Evolutionary conservation across 139 green algal species (phyloP), one percentile per base, ranked within the genome.

Genomic region (Coccomyxa sp.): DNA sequence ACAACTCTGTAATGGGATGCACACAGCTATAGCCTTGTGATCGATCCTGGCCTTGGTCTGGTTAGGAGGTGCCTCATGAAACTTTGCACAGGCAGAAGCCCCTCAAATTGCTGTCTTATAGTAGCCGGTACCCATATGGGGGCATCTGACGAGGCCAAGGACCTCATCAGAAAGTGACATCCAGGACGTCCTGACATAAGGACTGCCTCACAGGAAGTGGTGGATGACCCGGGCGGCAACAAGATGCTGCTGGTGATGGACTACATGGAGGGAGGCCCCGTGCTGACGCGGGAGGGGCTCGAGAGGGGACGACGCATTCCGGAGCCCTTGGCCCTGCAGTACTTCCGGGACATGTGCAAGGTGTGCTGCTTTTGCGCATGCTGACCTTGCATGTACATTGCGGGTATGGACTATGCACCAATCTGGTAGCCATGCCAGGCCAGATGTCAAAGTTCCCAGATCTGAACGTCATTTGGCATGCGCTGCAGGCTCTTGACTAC

Each of bases 191-290:
- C 50, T 64, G 3, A 31, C 27, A 22, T 22, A 6, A 64, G 2
- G 50, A 64, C 14, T 27, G 44, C 50, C 27, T 18, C 50, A 37
- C 39, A 81, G 81, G 76, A 81, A 35, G 81, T 97, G 10, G 91
- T 96, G 35, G 90, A 97, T 73, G 92, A 95, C 78, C 84, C 84
- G 0, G 74, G 68, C 4, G 79, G 83, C 72, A 90, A 80, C 80
- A 94, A 95, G 88, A 89, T 95, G 75, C 85, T 95, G 79, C 85
- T 96, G 73, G 91, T 97, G 33, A 94, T 97, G 91, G 91, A 94
- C 68, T 95, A 93, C 79, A 87, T 91, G 78, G 91, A 95, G 81
- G 90, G 90, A 0, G 93, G 91, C 37, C 90, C 91, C 4, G 88
- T 94, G 64, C 83, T 95, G 80, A 89, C 86, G 6, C 81, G 92